phyloP scores from a whole-genome alignment of 768 basidiomycete genomes.

The Boletus sp. region DNA sequence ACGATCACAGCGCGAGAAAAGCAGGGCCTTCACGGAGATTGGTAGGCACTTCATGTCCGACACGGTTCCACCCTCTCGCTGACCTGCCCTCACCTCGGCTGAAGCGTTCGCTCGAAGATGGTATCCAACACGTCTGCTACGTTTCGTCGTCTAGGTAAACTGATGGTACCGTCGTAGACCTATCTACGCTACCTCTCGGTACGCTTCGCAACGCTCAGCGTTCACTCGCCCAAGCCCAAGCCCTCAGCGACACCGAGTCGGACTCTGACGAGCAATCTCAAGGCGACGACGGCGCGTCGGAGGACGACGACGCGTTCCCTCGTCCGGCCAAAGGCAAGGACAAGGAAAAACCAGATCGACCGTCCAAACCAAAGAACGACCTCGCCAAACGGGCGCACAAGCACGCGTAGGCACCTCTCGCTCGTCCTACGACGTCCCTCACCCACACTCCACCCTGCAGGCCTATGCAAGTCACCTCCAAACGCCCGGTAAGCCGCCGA shows the following conservation, averaged over 20 bases:
- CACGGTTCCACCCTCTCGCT: not conserved
- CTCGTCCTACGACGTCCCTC: not conserved
- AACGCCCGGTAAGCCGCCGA: slow-evolving; percentile 75
- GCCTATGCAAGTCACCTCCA: slow-evolving; percentile 80
- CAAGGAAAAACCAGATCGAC: slow-evolving; percentile 41
- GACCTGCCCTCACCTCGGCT: not conserved
- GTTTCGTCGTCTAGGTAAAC: not conserved
- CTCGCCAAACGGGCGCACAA: slow-evolving; percentile 69
- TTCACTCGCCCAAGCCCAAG: slow-evolving; percentile 44
- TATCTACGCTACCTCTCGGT: slow-evolving; percentile 62
- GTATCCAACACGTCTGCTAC: slow-evolving; percentile 7
- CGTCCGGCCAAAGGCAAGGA: slow-evolving; percentile 24
- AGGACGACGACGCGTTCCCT: slow-evolving; percentile 11
- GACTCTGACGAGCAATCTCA: slow-evolving; percentile 29
- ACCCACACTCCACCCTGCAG: slow-evolving; percentile 38
- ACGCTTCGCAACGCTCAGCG: slow-evolving; percentile 64
- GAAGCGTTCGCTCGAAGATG: slow-evolving; percentile 31
- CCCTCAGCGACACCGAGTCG: slow-evolving; percentile 40
- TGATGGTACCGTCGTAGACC: slow-evolving; percentile 38
- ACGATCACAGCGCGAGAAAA: not conserved
- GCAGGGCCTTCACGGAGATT: slow-evolving; percentile 13
- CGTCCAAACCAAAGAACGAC: slow-evolving; percentile 42
- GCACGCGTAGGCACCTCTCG: slow-evolving; percentile 68
- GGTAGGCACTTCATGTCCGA: slow-evolving; percentile 5
- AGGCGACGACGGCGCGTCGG: slow-evolving; percentile 1